Conservation (phyloP, 2,329 filamentous ascomycete species). For the Cordyceps cateniannulata region DNA sequence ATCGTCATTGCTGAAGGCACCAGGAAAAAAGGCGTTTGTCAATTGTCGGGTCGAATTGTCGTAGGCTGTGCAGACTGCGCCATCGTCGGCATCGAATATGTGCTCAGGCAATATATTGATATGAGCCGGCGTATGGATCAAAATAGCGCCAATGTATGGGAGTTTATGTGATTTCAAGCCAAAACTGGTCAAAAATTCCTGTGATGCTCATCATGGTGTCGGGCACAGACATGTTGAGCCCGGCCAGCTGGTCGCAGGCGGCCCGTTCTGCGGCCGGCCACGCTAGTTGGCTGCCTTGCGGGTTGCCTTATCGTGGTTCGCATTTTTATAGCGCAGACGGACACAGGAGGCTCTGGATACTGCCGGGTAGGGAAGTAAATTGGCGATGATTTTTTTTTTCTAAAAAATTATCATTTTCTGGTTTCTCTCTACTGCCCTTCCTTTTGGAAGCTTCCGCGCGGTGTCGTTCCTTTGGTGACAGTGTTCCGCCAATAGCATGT, state of each 20-base stretch:
- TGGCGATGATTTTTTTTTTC: neutral
- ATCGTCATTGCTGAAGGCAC: too few relatives aligned
- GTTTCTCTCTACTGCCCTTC: neutral
- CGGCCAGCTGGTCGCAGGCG: neutral
- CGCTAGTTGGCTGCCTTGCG: neutral
- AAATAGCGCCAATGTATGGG: neutral
- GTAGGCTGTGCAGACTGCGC: conserved; percentile 6
- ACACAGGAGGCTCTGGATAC: neutral
- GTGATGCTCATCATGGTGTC: neutral
- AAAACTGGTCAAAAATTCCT: neutral
- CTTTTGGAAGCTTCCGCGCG: neutral
- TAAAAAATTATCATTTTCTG: neutral
- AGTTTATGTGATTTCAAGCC: neutral
- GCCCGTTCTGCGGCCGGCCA: conserved; percentile 7
- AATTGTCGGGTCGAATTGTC: neutral
- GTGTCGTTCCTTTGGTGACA: neutral
- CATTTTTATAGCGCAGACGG: neutral
- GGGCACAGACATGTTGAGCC: conserved; percentile 1
- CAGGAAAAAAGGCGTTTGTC: neutral
- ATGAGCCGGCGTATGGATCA: neutral
- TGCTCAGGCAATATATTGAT: neutral
- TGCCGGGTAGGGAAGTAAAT: neutral
- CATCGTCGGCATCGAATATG: neutral
- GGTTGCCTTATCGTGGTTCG: conserved; percentile 4
- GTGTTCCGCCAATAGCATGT: neutral